Percentiles rank a stretch among this genome's conserved stretches.
These are phyloP conservation scores for Aspergillus pseudoviridinutans DNA, from an alignment of 2,329 filamentous ascomycete genomes.

Conservation along the genomic window DNA sequence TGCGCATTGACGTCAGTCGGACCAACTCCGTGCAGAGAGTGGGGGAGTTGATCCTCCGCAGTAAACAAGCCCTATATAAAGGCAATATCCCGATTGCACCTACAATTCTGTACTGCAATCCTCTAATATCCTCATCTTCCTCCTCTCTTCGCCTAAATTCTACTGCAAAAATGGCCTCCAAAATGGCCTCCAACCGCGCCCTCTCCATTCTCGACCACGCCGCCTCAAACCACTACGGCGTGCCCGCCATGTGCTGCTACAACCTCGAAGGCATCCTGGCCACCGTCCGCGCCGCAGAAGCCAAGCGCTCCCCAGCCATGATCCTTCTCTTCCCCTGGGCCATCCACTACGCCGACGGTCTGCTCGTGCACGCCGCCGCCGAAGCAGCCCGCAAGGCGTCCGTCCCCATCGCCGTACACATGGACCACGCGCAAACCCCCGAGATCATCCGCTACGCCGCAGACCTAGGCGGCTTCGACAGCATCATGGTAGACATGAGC, in stretches of 20 bases:
- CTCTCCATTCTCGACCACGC: slow-evolving; percentile 57
- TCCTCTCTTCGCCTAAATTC: neutral
- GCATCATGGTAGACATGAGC: slow-evolving; percentile 75
- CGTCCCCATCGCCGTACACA: slow-evolving; percentile 61
- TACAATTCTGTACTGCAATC: neutral
- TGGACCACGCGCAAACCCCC: slow-evolving; percentile 63
- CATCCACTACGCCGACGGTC: slow-evolving; percentile 58
- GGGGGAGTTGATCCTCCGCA: neutral
- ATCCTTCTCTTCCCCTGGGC: slow-evolving; percentile 74
- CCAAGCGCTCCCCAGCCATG: slow-evolving; percentile 63
- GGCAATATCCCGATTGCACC: neutral
- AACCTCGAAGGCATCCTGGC: slow-evolving; percentile 69
- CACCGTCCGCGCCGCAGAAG: slow-evolving; percentile 65
- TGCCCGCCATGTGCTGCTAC: slow-evolving; percentile 62
- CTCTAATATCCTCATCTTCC: neutral
- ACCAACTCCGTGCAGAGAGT: slow-evolving; percentile 3
- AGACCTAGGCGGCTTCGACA: slow-evolving; percentile 62
- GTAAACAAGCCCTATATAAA: neutral
- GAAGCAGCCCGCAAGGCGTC: slow-evolving; percentile 53
- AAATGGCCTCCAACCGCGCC: slow-evolving; percentile 47
- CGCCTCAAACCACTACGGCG: slow-evolving; percentile 53
- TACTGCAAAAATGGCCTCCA: slow-evolving; percentile 25
- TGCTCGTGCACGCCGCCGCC: slow-evolving; percentile 54
- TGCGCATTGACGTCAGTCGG: slow-evolving; percentile 4
- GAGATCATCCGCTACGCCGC: slow-evolving; percentile 60